Percentiles rank a stretch among this genome's conserved stretches.
Evolutionary conservation across 495 filamentous ascomycete species (phyloP).

Genomic region (Evansstolkia leycettana): DNA sequence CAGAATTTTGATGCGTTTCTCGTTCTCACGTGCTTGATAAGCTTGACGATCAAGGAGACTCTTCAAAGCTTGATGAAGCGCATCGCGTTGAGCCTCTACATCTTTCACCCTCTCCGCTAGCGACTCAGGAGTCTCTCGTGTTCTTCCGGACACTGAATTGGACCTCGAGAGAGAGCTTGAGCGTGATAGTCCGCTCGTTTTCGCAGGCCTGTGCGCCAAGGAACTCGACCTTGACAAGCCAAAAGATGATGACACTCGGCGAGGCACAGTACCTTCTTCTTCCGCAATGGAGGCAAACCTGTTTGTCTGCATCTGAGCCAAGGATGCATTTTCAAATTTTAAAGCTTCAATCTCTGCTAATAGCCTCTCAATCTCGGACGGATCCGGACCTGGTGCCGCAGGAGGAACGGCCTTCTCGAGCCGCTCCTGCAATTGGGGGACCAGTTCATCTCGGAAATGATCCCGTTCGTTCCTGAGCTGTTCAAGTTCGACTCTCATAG

Average conservation of each 20-base stretch:
- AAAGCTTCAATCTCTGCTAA: constrained; percentile 53
- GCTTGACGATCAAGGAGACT: constrained; percentile 81
- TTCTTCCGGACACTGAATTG: constrained; percentile 50
- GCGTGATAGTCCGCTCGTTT: constrained; percentile 24
- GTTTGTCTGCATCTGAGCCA: constrained; percentile 36
- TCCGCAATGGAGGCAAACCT: constrained; percentile 54
- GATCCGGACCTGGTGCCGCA: constrained; percentile 53
- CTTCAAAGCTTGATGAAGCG: constrained; percentile 73
- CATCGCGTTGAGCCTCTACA: constrained; percentile 86
- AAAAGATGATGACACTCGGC: not conserved
- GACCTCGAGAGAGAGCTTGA: constrained; percentile 37
- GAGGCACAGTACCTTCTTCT: constrained; percentile 29
- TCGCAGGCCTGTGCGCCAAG: constrained; percentile 33
- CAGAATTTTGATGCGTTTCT: constrained; percentile 60
- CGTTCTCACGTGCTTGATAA: constrained; percentile 65
- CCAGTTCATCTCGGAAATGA: constrained; percentile 76
- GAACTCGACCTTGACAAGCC: constrained; percentile 53
- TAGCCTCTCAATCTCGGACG: constrained; percentile 59
- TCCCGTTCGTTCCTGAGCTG: constrained; percentile 80
- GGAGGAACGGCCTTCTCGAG: constrained; percentile 49
- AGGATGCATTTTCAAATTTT: constrained; percentile 40
- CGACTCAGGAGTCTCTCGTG: constrained; percentile 54
- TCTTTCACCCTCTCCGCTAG: constrained; percentile 78
- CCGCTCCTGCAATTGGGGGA: constrained; percentile 57
- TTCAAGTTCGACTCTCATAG: constrained; percentile 70